phyloP scores from a whole-genome alignment of 805 yeast genomes.

The Debaryomyces tyrocola region DNA sequence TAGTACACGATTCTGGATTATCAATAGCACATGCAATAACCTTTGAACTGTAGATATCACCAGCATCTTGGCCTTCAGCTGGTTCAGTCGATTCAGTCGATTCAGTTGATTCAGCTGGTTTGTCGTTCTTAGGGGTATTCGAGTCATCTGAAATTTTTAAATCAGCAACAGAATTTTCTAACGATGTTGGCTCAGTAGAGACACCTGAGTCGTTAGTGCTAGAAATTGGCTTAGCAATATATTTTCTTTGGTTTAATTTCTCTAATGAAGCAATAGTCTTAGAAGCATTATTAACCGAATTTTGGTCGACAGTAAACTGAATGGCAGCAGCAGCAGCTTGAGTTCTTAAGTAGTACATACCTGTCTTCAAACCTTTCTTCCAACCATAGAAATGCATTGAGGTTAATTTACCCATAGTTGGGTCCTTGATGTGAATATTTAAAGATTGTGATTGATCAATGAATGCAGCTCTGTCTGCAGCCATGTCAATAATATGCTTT shows the following conservation, averaged over 20 bases:
- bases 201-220: constrained; percentile 21
- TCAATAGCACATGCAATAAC: constrained; percentile 96
- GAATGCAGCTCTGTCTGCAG: constrained; percentile 76
- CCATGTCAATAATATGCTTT: constrained; percentile 57
- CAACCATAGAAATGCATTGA: constrained; percentile 99
- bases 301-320: constrained; percentile 65
- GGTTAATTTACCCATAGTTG: constrained; percentile 95
- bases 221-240: constrained; percentile 25
- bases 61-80: constrained; percentile 41
- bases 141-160: constrained; percentile 35
- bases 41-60: constrained; percentile 86
- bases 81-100: constrained; percentile 13
- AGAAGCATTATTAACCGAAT: constrained; percentile 40
- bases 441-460: constrained; percentile 92
- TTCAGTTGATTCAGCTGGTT: constrained; percentile 5
- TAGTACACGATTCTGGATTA: constrained; percentile 96
- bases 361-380: constrained; percentile 97
- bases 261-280: constrained; percentile 37
- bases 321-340: constrained; percentile 98
- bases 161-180: constrained; percentile 49
- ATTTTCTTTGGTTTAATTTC: constrained; percentile 40
- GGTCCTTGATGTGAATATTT: constrained; percentile 83
- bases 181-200: constrained; percentile 41
- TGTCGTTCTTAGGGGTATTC: constrained; percentile 10
- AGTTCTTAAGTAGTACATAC: constrained; percentile 96